Evolutionary conservation across 495 filamentous ascomycete genomes (phyloP), one percentile per base, ranked within the genome.

Genomic region (Oidiodendron maius): DNA sequence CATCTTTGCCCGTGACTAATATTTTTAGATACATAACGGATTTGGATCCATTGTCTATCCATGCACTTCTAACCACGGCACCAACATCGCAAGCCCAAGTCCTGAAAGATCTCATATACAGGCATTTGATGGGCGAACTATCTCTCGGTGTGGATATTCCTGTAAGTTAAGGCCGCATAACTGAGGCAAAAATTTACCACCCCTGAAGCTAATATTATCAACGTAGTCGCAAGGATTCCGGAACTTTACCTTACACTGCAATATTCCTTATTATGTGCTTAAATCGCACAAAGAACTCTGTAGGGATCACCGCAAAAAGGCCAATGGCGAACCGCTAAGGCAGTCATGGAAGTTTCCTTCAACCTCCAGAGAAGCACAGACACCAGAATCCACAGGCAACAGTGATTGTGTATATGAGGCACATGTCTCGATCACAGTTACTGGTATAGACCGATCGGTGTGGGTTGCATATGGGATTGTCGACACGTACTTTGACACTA

Each of bases 191-290:
- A 3, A 21, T 17, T 21, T 12, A 13, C 25, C 15, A 30, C 24
- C 2, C 3, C 28, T 9, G 26, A 35, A 4, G n/a, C 30, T 46
- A 35, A 36, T 46, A 13, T 3, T 21, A 26, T 3, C 37, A 17
- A 21, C 25, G 9, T 28, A 44, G 41, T 28, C 25, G 10, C 15
- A 16, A 46, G 43, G 43, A 17, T 46, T 32, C 11, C 26, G 1
- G 12, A 10, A 15, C 23, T 49, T 41, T 35, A 42, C 37, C 15
- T 20, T 49, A 2, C 37, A 49, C 5, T 49, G 24, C 17, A 22
- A 49, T 42, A 30, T 49, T 40, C 37, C 46, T n/a, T 42, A 49
- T 23, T 49, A 30, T 49, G 38, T 21, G 15, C 32, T 32, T 17
- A 40, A 21, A 26, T 13, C 2, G 24, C 32, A 18, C 22, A 18